These are phyloP conservation scores for Leccinellum luteum DNA, from an alignment of 768 basidiomycete species.

Conservation along the genomic window DNA sequence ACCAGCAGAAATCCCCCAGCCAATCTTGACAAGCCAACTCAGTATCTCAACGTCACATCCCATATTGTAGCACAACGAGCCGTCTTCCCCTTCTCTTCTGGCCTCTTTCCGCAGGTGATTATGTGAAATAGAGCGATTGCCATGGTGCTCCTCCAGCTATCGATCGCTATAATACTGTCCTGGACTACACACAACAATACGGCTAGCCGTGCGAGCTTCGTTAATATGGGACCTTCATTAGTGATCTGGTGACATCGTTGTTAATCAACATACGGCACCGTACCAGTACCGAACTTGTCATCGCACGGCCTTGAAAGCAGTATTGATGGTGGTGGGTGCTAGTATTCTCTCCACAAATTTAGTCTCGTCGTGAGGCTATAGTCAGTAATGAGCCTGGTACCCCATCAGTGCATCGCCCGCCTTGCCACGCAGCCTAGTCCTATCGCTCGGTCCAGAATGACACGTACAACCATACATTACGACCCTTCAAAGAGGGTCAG, in stretches of 20 bases:
- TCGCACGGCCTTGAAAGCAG: not conserved
- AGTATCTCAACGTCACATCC: not conserved
- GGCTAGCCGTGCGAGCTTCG: not conserved
- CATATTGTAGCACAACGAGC: not conserved
- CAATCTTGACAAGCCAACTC: conserved; percentile 13
- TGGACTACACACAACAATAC: not conserved
- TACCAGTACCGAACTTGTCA: not conserved
- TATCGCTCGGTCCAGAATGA: too few relatives aligned
- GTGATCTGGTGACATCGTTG: not conserved
- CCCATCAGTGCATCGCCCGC: too few relatives aligned
- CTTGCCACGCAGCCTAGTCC: too few relatives aligned
- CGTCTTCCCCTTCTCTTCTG: not conserved
- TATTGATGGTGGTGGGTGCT: too few relatives aligned
- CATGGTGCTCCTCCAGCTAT: not conserved
- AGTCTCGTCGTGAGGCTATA: too few relatives aligned
- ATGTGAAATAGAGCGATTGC: not conserved
- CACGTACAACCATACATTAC: too few relatives aligned
- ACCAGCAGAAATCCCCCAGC: not conserved
- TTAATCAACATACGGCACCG: not conserved
- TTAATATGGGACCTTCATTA: not conserved
- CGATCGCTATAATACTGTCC: not conserved
- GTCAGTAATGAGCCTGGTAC: too few relatives aligned
- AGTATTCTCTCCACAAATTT: too few relatives aligned
- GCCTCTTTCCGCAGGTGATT: not conserved
- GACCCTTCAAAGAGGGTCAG: too few relatives aligned